Percentiles rank a stretch among this genome's conserved stretches.
These are phyloP conservation scores for Tetrahymena borealis DNA, from an alignment of 73 alveolate species.

Conservation along the genomic window DNA sequence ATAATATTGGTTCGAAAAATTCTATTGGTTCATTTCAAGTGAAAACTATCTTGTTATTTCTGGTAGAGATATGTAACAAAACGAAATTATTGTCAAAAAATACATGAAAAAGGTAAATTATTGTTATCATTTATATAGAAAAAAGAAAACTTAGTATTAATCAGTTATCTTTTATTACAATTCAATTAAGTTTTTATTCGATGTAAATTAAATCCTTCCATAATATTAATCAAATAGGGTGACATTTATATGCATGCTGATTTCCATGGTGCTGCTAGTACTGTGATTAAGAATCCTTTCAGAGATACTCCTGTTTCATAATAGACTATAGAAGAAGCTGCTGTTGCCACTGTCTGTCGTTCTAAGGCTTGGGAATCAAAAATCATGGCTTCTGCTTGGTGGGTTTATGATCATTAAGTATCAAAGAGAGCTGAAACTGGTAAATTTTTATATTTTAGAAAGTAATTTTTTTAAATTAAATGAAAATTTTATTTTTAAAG, in stretches of 20 bases:
- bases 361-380: slow-evolving; percentile 80
- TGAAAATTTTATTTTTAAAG: background rate
- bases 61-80: slow-evolving; percentile 80
- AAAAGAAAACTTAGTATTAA: too few species aligned
- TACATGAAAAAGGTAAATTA: slow-evolving; percentile 56
- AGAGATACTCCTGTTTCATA: slow-evolving; percentile 53
- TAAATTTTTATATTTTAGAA: background rate
- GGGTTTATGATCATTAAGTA: slow-evolving; percentile 85
- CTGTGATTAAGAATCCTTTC: slow-evolving; percentile 72
- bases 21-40: slow-evolving; percentile 79
- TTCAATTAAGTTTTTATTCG: too few species aligned
- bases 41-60: slow-evolving; percentile 75
- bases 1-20: slow-evolving; percentile 84
- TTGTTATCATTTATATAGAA: too few species aligned
- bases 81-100: slow-evolving; percentile 71
- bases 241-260: slow-evolving; percentile 86
- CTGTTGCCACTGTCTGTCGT: slow-evolving; percentile 61
- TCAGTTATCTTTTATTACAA: too few species aligned
- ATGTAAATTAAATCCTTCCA: background rate
- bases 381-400: slow-evolving; percentile 68
- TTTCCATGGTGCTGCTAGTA: slow-evolving; percentile 82
- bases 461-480: background rate
- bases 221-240: slow-evolving; percentile 17
- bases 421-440: slow-evolving; percentile 80
- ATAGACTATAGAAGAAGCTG: slow-evolving; percentile 77